Percentiles rank a stretch among this genome's conserved stretches.
These are phyloP conservation scores for Auriscalpium orientale DNA, from an alignment of 768 basidiomycete species.

Conservation along the genomic window DNA sequence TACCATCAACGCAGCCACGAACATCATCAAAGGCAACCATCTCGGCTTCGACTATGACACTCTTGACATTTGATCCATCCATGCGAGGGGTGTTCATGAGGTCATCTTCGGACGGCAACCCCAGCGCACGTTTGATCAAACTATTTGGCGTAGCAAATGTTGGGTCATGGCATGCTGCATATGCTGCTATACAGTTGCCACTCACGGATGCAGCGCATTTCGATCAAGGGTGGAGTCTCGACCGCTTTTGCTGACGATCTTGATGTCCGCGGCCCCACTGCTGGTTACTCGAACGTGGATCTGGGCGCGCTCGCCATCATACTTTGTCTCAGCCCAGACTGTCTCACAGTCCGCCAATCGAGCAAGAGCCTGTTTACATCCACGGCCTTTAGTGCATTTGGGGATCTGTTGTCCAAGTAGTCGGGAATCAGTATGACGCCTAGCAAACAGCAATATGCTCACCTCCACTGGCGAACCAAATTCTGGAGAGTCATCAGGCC, in stretches of 20 bases:
- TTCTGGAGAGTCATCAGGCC: slow-evolving; percentile 34
- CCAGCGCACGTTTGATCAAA: slow-evolving; percentile 55
- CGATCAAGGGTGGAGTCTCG: slow-evolving; percentile 78
- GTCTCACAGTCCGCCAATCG: slow-evolving; percentile 32
- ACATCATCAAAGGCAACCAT: slow-evolving; percentile 77
- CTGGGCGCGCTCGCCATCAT: slow-evolving; percentile 92
- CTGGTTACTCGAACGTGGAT: slow-evolving; percentile 63
- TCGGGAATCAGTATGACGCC: neutral
- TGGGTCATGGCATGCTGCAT: neutral
- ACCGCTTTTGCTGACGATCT: slow-evolving; percentile 84
- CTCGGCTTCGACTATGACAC: slow-evolving; percentile 68
- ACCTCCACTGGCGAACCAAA: slow-evolving; percentile 63
- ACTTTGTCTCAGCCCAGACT: slow-evolving; percentile 88
- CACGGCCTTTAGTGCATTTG: slow-evolving; percentile 70
- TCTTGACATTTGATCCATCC: slow-evolving; percentile 10
- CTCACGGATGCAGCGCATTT: slow-evolving; percentile 47
- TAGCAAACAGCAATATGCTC: slow-evolving; percentile 1
- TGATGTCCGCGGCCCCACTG: slow-evolving; percentile 41
- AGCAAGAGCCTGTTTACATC: slow-evolving; percentile 47
- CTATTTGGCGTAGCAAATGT: slow-evolving; percentile 20
- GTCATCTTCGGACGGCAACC: slow-evolving; percentile 20
- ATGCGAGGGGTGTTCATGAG: slow-evolving; percentile 6
- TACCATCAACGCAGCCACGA: slow-evolving; percentile 58
- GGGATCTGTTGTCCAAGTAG: slow-evolving; percentile 46
- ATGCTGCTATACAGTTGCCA: neutral